These are phyloP conservation scores for Chaetomidium leptoderma DNA, from an alignment of 495 filamentous ascomycete species.

Conservation along the genomic window DNA sequence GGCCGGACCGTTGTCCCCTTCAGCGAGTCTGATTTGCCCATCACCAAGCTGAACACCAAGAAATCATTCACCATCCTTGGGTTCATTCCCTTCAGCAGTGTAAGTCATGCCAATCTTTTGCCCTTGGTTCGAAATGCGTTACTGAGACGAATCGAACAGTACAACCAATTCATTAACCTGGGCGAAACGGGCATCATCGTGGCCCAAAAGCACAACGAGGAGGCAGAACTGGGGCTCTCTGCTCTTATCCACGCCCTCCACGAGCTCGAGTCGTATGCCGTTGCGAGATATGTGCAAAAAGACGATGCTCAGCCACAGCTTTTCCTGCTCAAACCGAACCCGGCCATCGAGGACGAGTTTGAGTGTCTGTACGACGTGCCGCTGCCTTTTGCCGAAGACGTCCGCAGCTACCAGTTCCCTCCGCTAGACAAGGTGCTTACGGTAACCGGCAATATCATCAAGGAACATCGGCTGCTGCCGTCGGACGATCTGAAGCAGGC, in stretches of 20 bases:
- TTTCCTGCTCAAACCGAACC: conserved; percentile 78
- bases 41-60: conserved; percentile 74
- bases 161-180: conserved; percentile 81
- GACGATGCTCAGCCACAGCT: conserved; percentile 71
- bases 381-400: conserved; percentile 90
- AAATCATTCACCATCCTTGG: conserved; percentile 76
- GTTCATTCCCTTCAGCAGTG: conserved; percentile 71
- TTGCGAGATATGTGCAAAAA: conserved; percentile 81
- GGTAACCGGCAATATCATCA: conserved; percentile 77
- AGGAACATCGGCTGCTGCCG: conserved; percentile 83
- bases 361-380: conserved; percentile 90
- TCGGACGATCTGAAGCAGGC: conserved; percentile 64
- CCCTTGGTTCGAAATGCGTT: not conserved
- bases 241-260: conserved; percentile 84
- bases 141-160: conserved; percentile 47
- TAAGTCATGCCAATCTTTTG: conserved; percentile 34
- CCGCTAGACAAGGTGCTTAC: conserved; percentile 85
- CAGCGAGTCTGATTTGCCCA: conserved; percentile 71
- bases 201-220: conserved; percentile 65
- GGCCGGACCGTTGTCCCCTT: conserved; percentile 89
- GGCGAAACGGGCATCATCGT: conserved; percentile 70
- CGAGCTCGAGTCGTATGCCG: conserved; percentile 80
- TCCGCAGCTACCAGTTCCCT: conserved; percentile 83
- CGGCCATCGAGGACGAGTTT: conserved; percentile 70
- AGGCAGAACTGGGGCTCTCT: conserved; percentile 76